These are phyloP conservation scores for Arthrobotrys conoides DNA, from an alignment of 2,329 filamentous ascomycete genomes.

Conservation along the genomic window DNA sequence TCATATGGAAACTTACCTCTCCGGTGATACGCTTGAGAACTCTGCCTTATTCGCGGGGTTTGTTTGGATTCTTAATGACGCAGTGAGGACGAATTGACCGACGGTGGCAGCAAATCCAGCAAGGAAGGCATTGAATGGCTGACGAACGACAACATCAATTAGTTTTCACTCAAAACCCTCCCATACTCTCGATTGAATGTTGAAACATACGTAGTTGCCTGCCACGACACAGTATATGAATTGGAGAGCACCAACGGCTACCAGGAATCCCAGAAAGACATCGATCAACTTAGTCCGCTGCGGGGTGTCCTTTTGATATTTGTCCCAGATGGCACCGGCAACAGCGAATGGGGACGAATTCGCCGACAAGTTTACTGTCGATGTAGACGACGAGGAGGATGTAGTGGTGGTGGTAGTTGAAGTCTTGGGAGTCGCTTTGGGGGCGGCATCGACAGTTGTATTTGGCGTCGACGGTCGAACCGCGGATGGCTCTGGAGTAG, in stretches of 20 bases:
- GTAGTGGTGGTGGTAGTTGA: not conserved
- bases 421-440: constrained; percentile 27
- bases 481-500: constrained; percentile 47
- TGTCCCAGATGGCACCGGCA: constrained; percentile 73
- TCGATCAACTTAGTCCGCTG: constrained; percentile 94
- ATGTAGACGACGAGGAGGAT: constrained; percentile 19
- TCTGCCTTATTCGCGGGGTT: constrained; percentile 84
- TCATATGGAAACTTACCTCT: constrained; percentile 73
- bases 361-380: constrained; percentile 20
- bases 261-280: constrained; percentile 88
- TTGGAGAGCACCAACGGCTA: constrained; percentile 87
- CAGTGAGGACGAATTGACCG: constrained; percentile 96
- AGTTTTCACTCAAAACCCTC: not conserved
- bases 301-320: constrained; percentile 85
- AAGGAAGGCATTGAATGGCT: constrained; percentile 99
- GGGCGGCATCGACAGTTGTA: constrained; percentile 24
- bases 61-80: constrained; percentile 89
- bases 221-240: constrained; percentile 92
- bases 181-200: not conserved
- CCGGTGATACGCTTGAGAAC: constrained; percentile 82
- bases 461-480: constrained; percentile 47
- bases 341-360: constrained; percentile 51
- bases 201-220: constrained; percentile 87
- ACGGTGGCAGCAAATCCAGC: constrained; percentile 95
- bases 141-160: constrained; percentile 28